phyloP scores from a whole-genome alignment of 495 filamentous ascomycete species.

The Symbiotaphrina buchneri region DNA sequence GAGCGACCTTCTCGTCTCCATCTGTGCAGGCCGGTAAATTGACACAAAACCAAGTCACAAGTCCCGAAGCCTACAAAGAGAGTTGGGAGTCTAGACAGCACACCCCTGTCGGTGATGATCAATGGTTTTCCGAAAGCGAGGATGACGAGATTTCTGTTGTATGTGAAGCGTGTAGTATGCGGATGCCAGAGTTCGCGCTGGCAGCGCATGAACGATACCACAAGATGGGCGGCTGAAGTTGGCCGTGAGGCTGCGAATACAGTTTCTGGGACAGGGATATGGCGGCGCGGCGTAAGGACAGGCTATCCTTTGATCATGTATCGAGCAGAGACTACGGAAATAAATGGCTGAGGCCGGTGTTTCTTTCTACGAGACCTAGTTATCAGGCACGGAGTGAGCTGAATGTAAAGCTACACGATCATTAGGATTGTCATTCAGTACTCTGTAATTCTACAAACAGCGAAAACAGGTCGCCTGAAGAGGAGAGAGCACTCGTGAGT shows the following conservation, averaged over 20 bases:
- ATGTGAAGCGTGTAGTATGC: slow-evolving; percentile 36
- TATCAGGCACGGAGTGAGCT: not conserved
- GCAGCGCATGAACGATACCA: slow-evolving; percentile 55
- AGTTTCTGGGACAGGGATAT: no score
- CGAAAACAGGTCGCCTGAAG: not conserved
- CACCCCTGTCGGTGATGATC: not conserved
- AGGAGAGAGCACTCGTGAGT: not conserved
- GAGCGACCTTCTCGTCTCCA: no score
- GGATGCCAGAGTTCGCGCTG: slow-evolving; percentile 50
- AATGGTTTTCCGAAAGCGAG: not conserved
- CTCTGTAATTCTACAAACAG: not conserved
- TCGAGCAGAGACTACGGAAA: no score
- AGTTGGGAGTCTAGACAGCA: not conserved
- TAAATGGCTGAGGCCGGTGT: not conserved
- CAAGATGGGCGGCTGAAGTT: slow-evolving; percentile 12
- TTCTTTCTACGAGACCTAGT: not conserved
- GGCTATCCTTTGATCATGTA: no score
- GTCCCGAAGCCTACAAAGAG: not conserved
- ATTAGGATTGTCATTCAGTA: no score
- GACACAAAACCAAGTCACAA: not conserved
- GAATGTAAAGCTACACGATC: no score
- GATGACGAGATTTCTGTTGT: not conserved
- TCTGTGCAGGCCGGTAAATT: not conserved
- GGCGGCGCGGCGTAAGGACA: no score
- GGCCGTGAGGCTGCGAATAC: no score